Evolutionary conservation across 139 green algal species (phyloP).

Genomic region (Monoraphidium neglectum): DNA sequence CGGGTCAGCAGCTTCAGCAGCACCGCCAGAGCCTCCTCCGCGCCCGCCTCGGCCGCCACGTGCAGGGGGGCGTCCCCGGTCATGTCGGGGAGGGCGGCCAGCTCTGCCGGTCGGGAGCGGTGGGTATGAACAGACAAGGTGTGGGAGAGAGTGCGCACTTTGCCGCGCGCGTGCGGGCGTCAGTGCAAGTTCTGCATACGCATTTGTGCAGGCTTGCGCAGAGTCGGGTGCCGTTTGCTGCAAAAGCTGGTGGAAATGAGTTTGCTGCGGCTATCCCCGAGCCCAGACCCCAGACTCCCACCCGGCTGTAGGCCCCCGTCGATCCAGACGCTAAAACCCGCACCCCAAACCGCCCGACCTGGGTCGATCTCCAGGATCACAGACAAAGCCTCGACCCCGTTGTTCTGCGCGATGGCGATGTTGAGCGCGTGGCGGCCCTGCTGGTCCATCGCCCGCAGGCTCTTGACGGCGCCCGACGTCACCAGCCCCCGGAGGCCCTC

Average conservation of each 20-base stretch:
- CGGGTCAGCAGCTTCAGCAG: slow-evolving; percentile 28
- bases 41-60: slow-evolving; percentile 31
- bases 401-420: slow-evolving; percentile 46
- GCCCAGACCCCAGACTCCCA: too few relatives aligned
- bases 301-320: too few relatives aligned
- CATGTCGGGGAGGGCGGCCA: slow-evolving; percentile 48
- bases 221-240: too few relatives aligned
- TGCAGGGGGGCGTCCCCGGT: slow-evolving; percentile 60
- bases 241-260: too few relatives aligned
- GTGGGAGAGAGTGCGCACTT: background rate
- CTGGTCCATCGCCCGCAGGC: slow-evolving; percentile 49
- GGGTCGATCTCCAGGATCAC: too few relatives aligned
- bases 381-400: slow-evolving; percentile 46
- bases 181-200: too few relatives aligned
- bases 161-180: too few relatives aligned
- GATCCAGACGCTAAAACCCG: too few relatives aligned
- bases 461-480: background rate
- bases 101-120: slow-evolving; percentile 40
- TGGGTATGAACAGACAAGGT: background rate
- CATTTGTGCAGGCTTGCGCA: too few relatives aligned
- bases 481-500: slow-evolving; percentile 1
- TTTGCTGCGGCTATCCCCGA: too few relatives aligned
- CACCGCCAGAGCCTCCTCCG: slow-evolving; percentile 33
- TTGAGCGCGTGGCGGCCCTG: slow-evolving; percentile 57
- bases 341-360: too few relatives aligned